phyloP scores from a whole-genome alignment of 495 filamentous ascomycete species.

The Aspergillus carlsbadensis region DNA sequence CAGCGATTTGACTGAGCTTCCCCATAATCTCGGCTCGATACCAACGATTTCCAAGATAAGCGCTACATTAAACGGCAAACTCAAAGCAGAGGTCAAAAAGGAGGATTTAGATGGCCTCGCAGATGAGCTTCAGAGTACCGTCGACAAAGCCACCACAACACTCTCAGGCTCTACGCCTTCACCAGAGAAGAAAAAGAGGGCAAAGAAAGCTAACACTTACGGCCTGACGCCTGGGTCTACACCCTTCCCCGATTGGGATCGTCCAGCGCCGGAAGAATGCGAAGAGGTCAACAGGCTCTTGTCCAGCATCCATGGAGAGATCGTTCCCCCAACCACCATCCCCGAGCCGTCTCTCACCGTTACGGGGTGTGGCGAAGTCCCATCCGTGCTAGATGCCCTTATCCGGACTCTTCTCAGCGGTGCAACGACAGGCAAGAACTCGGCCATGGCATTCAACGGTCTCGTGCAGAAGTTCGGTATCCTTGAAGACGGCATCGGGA shows the following conservation, averaged over 20 bases:
- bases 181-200: slow-evolving; percentile 13
- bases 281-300: slow-evolving; percentile 72
- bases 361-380: slow-evolving; percentile 91
- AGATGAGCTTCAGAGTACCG: slow-evolving; percentile 18
- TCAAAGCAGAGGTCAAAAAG: slow-evolving; percentile 8
- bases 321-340: slow-evolving; percentile 63
- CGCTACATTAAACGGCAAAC: background rate
- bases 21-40: slow-evolving; percentile 42
- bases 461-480: slow-evolving; percentile 70
- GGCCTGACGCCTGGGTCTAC: slow-evolving; percentile 42
- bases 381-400: slow-evolving; percentile 85
- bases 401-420: slow-evolving; percentile 80
- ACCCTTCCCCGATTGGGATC: slow-evolving; percentile 69
- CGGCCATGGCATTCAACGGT: slow-evolving; percentile 67
- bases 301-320: slow-evolving; percentile 62
- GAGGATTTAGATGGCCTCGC: slow-evolving; percentile 12
- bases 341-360: slow-evolving; percentile 75
- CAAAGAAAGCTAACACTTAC: slow-evolving; percentile 33
- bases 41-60: background rate
- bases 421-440: slow-evolving; percentile 65
- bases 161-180: background rate
- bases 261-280: slow-evolving; percentile 71
- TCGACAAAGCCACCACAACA: slow-evolving; percentile 20
- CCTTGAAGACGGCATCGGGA: slow-evolving; percentile 57
- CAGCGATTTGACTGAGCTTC: slow-evolving; percentile 33